Conservation (phyloP, 2,329 filamentous ascomycete species). For the Endothia cerciana region DNA sequence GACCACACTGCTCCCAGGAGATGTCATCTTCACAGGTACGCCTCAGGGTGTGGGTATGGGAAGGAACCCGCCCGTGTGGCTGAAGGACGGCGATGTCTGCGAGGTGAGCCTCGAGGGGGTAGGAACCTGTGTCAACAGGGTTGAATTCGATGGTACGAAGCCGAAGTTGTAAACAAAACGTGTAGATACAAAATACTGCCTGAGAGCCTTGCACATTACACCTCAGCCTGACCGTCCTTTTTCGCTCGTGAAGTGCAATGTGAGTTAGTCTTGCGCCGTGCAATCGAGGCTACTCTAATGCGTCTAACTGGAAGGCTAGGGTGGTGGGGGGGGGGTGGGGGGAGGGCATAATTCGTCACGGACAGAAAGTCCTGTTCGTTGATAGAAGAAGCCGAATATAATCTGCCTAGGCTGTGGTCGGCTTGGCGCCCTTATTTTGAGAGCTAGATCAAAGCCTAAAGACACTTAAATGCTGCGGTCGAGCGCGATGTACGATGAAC, state of each 20-base stretch:
- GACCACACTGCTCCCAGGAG: constrained; percentile 65
- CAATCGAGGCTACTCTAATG: neutral
- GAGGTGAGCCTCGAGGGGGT: constrained; percentile 70
- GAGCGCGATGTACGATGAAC: neutral
- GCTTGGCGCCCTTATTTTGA: neutral
- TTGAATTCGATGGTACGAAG: constrained; percentile 45
- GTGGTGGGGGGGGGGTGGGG: neutral
- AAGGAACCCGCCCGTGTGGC: constrained; percentile 66
- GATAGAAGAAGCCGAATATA: neutral
- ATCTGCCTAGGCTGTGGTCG: constrained; percentile 9
- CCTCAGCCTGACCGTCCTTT: neutral
- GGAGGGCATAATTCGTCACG: neutral
- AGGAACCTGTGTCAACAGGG: constrained; percentile 60
- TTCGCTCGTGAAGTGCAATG: neutral
- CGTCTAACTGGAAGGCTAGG: neutral
- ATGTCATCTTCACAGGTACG: constrained; percentile 70
- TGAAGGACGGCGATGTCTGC: constrained; percentile 71
- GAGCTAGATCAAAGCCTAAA: neutral
- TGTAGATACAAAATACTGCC: neutral
- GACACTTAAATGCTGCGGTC: neutral
- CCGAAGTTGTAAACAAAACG: constrained; percentile 39
- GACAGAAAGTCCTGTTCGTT: neutral
- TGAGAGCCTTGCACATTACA: neutral
- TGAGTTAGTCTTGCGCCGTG: no score
- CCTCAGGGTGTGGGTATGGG: constrained; percentile 68